A percentile compares a stretch with the other conserved stretches of the same genome.
These are phyloP conservation scores for Fremontodendron californicum DNA, from an alignment of 345 rosid species.

Conservation along the genomic window DNA sequence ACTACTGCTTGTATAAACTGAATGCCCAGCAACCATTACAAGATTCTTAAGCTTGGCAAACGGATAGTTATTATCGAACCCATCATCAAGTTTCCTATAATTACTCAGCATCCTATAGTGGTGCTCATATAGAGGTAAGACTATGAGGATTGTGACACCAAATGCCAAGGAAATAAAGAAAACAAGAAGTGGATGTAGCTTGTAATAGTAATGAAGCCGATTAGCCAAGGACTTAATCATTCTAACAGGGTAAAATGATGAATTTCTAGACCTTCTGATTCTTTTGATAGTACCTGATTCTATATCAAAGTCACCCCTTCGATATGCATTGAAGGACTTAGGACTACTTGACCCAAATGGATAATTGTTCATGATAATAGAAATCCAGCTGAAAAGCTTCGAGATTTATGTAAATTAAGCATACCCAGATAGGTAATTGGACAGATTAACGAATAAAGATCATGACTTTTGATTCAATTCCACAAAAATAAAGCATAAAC, in stretches of 20 bases:
- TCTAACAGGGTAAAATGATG: slow-evolving; percentile 32
- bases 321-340: slow-evolving; percentile 69
- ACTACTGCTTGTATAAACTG: slow-evolving; percentile 71
- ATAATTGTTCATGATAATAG: slow-evolving; percentile 57
- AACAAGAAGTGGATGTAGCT: slow-evolving; percentile 58
- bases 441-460: slow-evolving; percentile 22
- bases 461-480: slow-evolving; percentile 19
- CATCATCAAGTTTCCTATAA: slow-evolving; percentile 34
- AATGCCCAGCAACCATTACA: slow-evolving; percentile 97
- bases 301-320: slow-evolving; percentile 74
- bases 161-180: slow-evolving; percentile 48
- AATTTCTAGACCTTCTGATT: slow-evolving; percentile 54
- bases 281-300: slow-evolving; percentile 69
- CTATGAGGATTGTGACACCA: slow-evolving; percentile 53
- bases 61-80: slow-evolving; percentile 39
- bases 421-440: slow-evolving; percentile 38
- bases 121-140: slow-evolving; percentile 48
- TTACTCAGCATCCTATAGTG: slow-evolving; percentile 29
- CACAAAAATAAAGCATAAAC: background rate
- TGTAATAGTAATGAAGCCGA: slow-evolving; percentile 52
- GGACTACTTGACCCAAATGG: slow-evolving; percentile 51
- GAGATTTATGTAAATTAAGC: slow-evolving; percentile 32
- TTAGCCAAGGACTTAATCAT: slow-evolving; percentile 59
- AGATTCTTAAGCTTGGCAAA: slow-evolving; percentile 65
- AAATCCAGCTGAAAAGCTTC: slow-evolving; percentile 24